Evolutionary conservation across 2,329 filamentous ascomycete species (phyloP), one percentile per base, ranked within the genome.

Genomic region (Microascus cirrosus): DNA sequence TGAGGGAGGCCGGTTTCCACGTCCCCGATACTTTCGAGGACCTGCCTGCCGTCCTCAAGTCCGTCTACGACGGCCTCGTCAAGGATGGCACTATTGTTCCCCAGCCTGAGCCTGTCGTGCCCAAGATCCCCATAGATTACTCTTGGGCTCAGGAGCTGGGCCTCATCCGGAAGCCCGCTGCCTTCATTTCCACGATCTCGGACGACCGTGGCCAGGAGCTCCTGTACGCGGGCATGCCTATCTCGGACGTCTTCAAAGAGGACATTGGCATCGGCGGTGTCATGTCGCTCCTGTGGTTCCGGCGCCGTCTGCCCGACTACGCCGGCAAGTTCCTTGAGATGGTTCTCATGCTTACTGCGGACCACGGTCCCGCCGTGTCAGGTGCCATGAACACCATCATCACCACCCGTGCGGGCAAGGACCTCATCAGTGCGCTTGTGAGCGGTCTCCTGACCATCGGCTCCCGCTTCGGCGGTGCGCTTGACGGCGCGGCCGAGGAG

Each of bases 381-480:
- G 94, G 94, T 83, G 94, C 94, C 74, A 99, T 99, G 94, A 99
- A 99, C 87, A 99, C 94, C 73, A 99, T 99, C 74, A 97, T 99
- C 74, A 99, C 94, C 62, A 99, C 94, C 60, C 90, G 94, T 89
- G 94, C 94, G 63, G 94, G 94, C 74, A 99, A 99, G 83, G 94
- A 99, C 73, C 80, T 99, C 66, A 97, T 99, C 80, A 92, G 86
- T 68, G 89, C 94, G 54, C 83, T 99, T 62, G 94, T 99, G 59
- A 89, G 89, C 68, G 94, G 94, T 90, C 89, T 99, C 58, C 80
- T 99, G 71, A 99, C 94, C 67, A 99, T 99, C 69, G 94, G 94
- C 70, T 96, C 93, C 60, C 89, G 94, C 63, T 99, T 99, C 74
- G 94, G 94, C 84, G 94, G 94, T 86, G 94, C 94, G 63, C 87